Evolutionary conservation across 371 early-diverging fungal genomes (phyloP).

Genomic region (Mucor velutinosus): DNA sequence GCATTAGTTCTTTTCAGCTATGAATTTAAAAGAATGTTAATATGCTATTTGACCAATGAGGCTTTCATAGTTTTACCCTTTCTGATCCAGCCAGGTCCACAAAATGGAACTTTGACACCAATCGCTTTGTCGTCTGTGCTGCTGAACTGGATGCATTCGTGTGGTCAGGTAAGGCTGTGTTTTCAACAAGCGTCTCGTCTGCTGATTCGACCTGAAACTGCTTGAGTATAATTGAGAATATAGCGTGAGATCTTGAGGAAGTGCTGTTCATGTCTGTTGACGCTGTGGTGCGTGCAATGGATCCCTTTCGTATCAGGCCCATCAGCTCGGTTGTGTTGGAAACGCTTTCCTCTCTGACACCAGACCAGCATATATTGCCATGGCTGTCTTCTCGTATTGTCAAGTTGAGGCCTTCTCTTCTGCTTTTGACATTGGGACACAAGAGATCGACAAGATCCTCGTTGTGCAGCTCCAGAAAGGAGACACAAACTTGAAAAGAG

Average conservation of each 20-base stretch:
- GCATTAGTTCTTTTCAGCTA: slow-evolving; percentile 91
- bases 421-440: slow-evolving; percentile 61
- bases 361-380: slow-evolving; percentile 89
- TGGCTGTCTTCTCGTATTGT: slow-evolving; percentile 89
- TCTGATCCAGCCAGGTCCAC: slow-evolving; percentile 99
- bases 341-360: slow-evolving; percentile 82
- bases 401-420: slow-evolving; percentile 45
- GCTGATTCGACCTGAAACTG: slow-evolving; percentile 34
- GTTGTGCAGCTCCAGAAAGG: slow-evolving; percentile 96
- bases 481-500: slow-evolving; percentile 63
- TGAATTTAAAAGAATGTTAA: too few species aligned
- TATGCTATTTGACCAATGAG: too few species aligned
- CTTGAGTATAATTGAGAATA: slow-evolving; percentile 86
- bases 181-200: not conserved
- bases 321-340: slow-evolving; percentile 71
- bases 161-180: not conserved
- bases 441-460: slow-evolving; percentile 90
- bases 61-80: slow-evolving; percentile 59
- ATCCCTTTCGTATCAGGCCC: slow-evolving; percentile 68
- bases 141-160: not conserved
- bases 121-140: not conserved
- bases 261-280: slow-evolving; percentile 96
- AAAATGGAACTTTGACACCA: slow-evolving; percentile 90
- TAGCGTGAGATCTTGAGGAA: slow-evolving; percentile 97
- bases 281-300: slow-evolving; percentile 86